A percentile compares a stretch with the other conserved stretches of the same genome.
Evolutionary conservation across 305 asterid genomes (phyloP).

Genomic region (Fraxinus xanthoxyloides): DNA sequence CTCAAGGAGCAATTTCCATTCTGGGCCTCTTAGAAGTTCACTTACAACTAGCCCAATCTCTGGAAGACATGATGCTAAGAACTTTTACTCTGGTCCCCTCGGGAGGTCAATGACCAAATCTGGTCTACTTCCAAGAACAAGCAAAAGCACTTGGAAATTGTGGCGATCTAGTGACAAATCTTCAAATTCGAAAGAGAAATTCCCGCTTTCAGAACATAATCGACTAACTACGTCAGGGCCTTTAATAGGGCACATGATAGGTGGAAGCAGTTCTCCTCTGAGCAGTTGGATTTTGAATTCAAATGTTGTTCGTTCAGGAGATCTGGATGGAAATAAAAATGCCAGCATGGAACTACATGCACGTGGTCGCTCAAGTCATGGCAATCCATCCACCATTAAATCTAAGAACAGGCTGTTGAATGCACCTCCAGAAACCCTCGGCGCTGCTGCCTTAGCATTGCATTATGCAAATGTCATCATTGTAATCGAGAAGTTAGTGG

Average conservation of each 20-base stretch:
- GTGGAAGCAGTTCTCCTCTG: conserved; percentile 34
- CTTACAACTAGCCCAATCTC: conserved; percentile 36
- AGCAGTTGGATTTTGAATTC: conserved; percentile 23
- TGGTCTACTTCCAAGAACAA: conserved; percentile 42
- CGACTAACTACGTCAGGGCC: conserved; percentile 37
- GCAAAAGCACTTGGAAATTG: conserved; percentile 43
- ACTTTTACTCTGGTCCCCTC: conserved; percentile 65
- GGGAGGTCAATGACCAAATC: conserved; percentile 46
- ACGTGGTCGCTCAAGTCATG: conserved; percentile 31
- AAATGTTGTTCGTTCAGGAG: conserved; percentile 26
- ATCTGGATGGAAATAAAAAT: conserved; percentile 25
- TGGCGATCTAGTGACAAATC: conserved; percentile 63
- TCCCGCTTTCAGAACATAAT: conserved; percentile 27
- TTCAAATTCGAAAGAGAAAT: conserved; percentile 35
- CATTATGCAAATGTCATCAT: conserved; percentile 86
- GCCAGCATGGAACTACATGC: conserved; percentile 12
- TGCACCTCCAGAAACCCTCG: conserved; percentile 79
- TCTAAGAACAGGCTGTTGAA: conserved; percentile 49
- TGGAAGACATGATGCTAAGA: conserved; percentile 33
- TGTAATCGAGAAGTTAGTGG: conserved; percentile 74
- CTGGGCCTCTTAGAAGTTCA: conserved; percentile 63
- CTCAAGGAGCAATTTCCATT: conserved; percentile 40
- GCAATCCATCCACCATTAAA: conserved; percentile 26
- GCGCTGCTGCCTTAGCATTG: conserved; percentile 74
- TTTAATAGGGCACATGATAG: conserved; percentile 33